Percentiles rank a stretch among this genome's conserved stretches.
These are phyloP conservation scores for Ceratocystis cacaofunesta DNA, from an alignment of 2,329 filamentous ascomycete genomes.

Conservation along the genomic window DNA sequence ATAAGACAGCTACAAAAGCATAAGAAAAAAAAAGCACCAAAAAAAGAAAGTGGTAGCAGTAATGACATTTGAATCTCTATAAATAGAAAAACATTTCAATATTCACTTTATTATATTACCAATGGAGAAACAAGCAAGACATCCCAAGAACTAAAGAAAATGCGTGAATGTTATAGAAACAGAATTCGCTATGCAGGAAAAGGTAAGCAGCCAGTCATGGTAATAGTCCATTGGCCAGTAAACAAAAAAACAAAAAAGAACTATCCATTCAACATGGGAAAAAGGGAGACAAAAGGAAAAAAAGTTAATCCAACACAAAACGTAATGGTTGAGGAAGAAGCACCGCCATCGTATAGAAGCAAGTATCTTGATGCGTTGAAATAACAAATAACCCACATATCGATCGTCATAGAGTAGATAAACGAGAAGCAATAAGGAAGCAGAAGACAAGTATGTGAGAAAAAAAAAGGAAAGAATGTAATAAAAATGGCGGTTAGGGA, in stretches of 20 bases:
- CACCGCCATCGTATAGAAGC: background rate
- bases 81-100: background rate
- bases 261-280: background rate
- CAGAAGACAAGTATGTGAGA: background rate
- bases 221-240: no score
- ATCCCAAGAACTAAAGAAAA: background rate
- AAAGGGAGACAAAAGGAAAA: background rate
- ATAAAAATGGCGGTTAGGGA: background rate
- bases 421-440: slow-evolving; percentile 7
- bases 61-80: no score
- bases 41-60: no score
- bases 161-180: background rate
- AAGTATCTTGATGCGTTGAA: background rate
- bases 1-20: no score
- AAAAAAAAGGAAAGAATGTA: background rate
- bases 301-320: background rate
- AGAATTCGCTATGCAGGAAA: slow-evolving; percentile 1
- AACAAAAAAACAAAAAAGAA: background rate
- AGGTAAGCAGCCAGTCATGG: background rate
- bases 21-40: no score
- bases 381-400: slow-evolving; percentile 8
- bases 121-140: background rate
- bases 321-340: background rate
- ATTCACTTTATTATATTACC: no score
- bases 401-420: slow-evolving; percentile 12